Evolutionary conservation across 345 rosid genomes (phyloP).

Genomic region (Corymbia maculata): DNA sequence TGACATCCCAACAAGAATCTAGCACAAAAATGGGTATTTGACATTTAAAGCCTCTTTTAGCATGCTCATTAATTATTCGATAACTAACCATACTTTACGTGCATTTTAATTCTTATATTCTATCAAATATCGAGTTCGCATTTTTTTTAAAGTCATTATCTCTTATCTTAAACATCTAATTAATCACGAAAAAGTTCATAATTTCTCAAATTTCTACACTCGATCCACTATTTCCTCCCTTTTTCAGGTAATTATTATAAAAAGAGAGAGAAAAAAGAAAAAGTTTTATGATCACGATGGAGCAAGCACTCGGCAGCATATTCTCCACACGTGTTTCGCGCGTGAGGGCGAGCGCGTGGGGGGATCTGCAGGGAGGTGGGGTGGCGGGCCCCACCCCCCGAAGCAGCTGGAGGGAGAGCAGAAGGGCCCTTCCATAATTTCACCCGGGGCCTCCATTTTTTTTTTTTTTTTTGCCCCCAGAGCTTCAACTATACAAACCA

Average conservation of each 20-base stretch:
- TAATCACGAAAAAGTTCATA: not conserved
- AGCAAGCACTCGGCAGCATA: not conserved
- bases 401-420: not conserved
- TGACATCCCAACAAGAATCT: not conserved
- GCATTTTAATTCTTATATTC: not conserved
- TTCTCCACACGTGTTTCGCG: not conserved
- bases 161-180: not conserved
- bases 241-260: not conserved
- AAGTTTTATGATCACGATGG: not conserved
- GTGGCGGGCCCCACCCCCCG: not conserved
- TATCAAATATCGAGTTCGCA: not conserved
- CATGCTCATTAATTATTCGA: not conserved
- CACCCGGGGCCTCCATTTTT: not conserved
- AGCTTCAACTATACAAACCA: not conserved
- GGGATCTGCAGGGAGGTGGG: not conserved
- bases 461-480: no score
- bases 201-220: not conserved
- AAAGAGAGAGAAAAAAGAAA: not conserved
- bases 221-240: not conserved
- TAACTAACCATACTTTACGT: fast-evolving
- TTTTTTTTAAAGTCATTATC: not conserved
- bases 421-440: not conserved
- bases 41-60: not conserved
- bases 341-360: not conserved
- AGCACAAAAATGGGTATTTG: not conserved